These are phyloP conservation scores for Auriculariales sp. DNA, from an alignment of 768 basidiomycete species.

Conservation along the genomic window DNA sequence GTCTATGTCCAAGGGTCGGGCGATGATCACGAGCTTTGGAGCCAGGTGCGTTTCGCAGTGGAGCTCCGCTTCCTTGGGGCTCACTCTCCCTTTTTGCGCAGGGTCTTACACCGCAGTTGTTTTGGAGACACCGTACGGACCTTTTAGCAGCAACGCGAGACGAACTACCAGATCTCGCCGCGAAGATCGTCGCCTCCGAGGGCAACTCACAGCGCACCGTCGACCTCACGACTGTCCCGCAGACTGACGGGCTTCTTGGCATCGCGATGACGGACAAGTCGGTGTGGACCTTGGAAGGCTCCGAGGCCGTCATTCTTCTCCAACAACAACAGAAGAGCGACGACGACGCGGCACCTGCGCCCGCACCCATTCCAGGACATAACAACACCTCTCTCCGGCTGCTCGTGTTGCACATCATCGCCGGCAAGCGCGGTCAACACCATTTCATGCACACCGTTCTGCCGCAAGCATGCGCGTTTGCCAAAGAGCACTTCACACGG, in stretches of 20 bases:
- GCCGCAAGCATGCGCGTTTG: conserved; percentile 33
- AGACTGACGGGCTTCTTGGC: conserved; percentile 6
- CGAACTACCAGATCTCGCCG: conserved; percentile 34
- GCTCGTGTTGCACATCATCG: conserved; percentile 3
- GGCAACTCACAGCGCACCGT: too few species aligned
- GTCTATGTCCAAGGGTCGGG: conserved; percentile 88
- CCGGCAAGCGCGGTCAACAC: conserved; percentile 40
- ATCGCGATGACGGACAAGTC: too few species aligned
- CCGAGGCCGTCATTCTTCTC: too few species aligned
- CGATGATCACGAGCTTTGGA: conserved; percentile 90
- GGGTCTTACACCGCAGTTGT: conserved; percentile 63
- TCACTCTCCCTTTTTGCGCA: conserved; percentile 15
- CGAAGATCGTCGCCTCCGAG: neutral
- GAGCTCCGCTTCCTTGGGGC: neutral
- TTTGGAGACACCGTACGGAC: conserved; percentile 42
- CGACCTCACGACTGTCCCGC: too few species aligned
- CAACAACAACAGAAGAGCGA: too few species aligned
- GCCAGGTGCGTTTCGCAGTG: conserved; percentile 33
- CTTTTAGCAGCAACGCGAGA: conserved; percentile 35
- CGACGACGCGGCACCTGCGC: too few species aligned
- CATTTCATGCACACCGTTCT: conserved; percentile 34
- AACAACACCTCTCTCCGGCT: neutral
- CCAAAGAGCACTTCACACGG: conserved; percentile 21
- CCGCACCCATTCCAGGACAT: neutral
- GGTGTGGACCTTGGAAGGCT: too few species aligned